Conservation (phyloP, 2,329 filamentous ascomycete genomes). For the Aspergillus glaucus region DNA sequence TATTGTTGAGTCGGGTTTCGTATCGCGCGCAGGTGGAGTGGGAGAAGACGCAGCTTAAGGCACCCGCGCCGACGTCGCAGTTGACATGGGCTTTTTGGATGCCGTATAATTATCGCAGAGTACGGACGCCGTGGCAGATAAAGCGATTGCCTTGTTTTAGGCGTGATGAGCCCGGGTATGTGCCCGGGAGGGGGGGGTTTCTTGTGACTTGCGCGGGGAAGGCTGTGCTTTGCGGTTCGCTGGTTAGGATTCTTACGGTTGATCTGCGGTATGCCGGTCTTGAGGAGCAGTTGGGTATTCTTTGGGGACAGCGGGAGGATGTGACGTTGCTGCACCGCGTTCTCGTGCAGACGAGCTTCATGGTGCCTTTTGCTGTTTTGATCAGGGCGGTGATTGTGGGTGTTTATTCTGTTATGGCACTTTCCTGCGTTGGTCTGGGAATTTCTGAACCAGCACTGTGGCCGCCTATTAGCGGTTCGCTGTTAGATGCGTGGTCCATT, state of each 20-base stretch:
- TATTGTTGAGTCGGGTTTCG: conserved; percentile 12
- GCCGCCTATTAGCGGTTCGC: conserved; percentile 11
- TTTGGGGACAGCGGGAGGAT: conserved; percentile 2
- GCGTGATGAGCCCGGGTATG: background rate
- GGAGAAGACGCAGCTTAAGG: conserved; percentile 1
- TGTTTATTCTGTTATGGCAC: conserved; percentile 5
- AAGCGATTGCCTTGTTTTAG: conserved; percentile 5
- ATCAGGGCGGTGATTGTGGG: conserved; percentile 8
- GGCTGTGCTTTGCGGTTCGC: background rate
- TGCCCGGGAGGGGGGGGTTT: conserved; percentile 5
- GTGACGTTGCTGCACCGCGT: background rate
- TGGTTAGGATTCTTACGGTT: conserved; percentile 10
- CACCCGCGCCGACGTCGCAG: background rate
- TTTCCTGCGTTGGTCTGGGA: conserved; percentile 4
- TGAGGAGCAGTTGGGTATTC: background rate
- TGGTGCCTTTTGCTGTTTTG: conserved; percentile 12
- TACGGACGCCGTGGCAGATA: conserved; percentile 18
- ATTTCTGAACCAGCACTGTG: conserved; percentile 8
- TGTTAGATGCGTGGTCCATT: conserved; percentile 9
- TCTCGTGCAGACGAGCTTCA: conserved; percentile 5
- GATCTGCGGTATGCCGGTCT: conserved; percentile 3
- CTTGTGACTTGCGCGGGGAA: conserved; percentile 3
- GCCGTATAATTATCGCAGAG: conserved; percentile 16
- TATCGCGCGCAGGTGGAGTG: conserved; percentile 9
- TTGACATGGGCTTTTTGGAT: conserved; percentile 8